Evolutionary conservation across 2,329 filamentous ascomycete genomes (phyloP).

Genomic region (Tolypocladium cylindrosporum): DNA sequence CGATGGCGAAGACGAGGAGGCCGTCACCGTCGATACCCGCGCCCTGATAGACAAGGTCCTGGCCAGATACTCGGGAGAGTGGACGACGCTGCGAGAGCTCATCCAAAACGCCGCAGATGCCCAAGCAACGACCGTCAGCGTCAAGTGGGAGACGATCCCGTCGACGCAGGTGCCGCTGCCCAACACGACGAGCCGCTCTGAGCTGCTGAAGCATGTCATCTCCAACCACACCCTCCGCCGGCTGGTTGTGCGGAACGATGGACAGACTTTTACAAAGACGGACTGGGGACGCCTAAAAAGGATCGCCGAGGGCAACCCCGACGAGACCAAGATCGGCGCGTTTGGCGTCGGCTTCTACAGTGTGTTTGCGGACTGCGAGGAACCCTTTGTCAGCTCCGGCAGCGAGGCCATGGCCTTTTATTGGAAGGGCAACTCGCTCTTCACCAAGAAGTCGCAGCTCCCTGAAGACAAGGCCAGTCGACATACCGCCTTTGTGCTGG

Average conservation of each 20-base stretch:
- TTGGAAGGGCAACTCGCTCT: constrained; percentile 97
- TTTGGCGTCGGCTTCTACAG: constrained; percentile 99
- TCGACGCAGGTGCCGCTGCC: constrained; percentile 69
- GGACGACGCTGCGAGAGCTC: constrained; percentile 80
- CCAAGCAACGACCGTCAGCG: constrained; percentile 76
- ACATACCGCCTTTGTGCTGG: constrained; percentile 86
- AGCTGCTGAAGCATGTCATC: constrained; percentile 72
- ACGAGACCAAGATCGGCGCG: constrained; percentile 97
- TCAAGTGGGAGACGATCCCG: constrained; percentile 86
- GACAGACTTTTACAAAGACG: constrained; percentile 74
- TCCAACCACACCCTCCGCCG: constrained; percentile 78
- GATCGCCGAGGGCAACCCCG: constrained; percentile 97
- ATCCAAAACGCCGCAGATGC: constrained; percentile 99
- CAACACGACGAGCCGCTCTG: constrained; percentile 52
- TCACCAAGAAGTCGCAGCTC: constrained; percentile 75
- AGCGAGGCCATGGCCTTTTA: constrained; percentile 95
- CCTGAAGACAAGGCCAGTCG: constrained; percentile 54
- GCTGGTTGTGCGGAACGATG: constrained; percentile 88
- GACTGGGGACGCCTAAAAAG: constrained; percentile 92
- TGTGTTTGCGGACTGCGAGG: constrained; percentile 95
- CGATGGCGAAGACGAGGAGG: constrained; percentile 84
- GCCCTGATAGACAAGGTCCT: constrained; percentile 97
- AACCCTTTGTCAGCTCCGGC: constrained; percentile 92
- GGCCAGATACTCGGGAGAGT: constrained; percentile 92
- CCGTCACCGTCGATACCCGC: constrained; percentile 93